Conservation (phyloP, 2,329 filamentous ascomycete genomes). For the Fusarium sp. region DNA sequence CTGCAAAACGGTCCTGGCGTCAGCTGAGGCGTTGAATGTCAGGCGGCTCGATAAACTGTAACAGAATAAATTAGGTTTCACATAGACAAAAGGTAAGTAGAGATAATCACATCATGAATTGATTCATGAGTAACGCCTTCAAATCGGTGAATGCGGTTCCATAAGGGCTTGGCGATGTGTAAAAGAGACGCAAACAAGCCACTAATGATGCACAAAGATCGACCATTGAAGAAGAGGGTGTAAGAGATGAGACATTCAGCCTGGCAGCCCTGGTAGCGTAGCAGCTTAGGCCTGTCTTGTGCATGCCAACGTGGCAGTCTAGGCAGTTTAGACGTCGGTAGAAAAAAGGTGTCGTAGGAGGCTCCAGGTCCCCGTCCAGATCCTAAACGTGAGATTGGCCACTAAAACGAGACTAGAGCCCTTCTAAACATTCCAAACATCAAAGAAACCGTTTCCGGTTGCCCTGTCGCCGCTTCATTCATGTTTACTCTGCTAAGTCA, state of each 20-base stretch:
- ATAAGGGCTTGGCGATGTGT: conserved; percentile 10
- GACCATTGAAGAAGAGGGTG: conserved; percentile 21
- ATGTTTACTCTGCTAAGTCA: conserved; percentile 22
- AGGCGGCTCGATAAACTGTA: not conserved
- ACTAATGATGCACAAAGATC: conserved; percentile 27
- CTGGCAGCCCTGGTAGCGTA: not conserved
- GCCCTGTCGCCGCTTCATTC: conserved; percentile 18
- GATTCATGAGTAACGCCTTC: not conserved
- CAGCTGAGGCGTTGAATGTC: conserved; percentile 23
- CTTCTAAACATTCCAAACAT: conserved; percentile 25
- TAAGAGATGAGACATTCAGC: conserved; percentile 33
- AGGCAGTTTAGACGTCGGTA: conserved; percentile 12
- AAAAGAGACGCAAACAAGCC: conserved; percentile 3
- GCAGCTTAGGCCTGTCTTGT: not conserved
- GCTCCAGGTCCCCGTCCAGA: conserved; percentile 20
- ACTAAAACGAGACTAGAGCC: conserved; percentile 6
- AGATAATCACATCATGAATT: not conserved
- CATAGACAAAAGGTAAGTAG: not conserved
- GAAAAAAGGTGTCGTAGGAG: conserved; percentile 21
- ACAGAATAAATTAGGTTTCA: conserved; percentile 8
- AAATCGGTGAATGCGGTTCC: conserved; percentile 1
- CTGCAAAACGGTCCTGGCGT: conserved; percentile 24
- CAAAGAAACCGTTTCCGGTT: conserved; percentile 28
- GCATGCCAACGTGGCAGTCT: conserved; percentile 38
- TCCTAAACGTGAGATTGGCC: conserved; percentile 16